Evolutionary conservation across 345 rosid genomes (phyloP), one percentile per base, ranked within the genome.

Genomic region (Angophora floribunda): DNA sequence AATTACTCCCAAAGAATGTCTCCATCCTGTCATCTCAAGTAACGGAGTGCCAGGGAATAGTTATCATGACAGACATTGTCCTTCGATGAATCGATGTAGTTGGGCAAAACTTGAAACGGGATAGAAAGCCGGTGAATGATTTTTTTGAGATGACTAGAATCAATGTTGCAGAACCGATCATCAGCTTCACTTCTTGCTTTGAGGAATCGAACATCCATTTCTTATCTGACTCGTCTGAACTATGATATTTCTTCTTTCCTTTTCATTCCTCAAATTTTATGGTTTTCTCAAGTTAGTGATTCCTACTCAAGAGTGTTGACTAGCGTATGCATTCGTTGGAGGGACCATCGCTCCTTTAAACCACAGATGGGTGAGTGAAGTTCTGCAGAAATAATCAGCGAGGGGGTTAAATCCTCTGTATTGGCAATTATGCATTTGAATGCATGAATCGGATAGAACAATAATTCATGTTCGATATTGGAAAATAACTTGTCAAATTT

Each of bases 331-430:
- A 65, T 95, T 90, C 87, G 90, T 94, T 52, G 97, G 98, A 87
- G 97, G 97, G 88, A 89, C 96, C 85, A 91, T 91, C 86, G 97
- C 98, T 89, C 98, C 99, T 89, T 91, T 97, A 89, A 96, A 97
- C 90, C 95, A 95, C 90, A 91, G 97, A 93, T 95, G 97, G 97
- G 98, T 97, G 44, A 89, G 98, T 91, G 9, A 19, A 51, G 86
- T 49, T 65, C 30, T 30, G 78, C 36, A 65, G 7, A 17, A 11
- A 9, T 67, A 53, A 41, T 86, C 41, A 22, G 14, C 44, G 15
- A 2, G 41, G 41, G 45, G 9, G 12, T 86, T 36, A 24, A 86
- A 16, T 52, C 32, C 10, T 88, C n/a, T 16, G n/a, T 28, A 45
- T 47, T 52, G 49, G 22, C 21, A 3, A 41, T 49, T 17, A 22